A percentile compares a stretch with the other conserved stretches of the same genome.
Conservation (phyloP, 2,329 filamentous ascomycete genomes). For the Arthrobotrys sinensis region DNA sequence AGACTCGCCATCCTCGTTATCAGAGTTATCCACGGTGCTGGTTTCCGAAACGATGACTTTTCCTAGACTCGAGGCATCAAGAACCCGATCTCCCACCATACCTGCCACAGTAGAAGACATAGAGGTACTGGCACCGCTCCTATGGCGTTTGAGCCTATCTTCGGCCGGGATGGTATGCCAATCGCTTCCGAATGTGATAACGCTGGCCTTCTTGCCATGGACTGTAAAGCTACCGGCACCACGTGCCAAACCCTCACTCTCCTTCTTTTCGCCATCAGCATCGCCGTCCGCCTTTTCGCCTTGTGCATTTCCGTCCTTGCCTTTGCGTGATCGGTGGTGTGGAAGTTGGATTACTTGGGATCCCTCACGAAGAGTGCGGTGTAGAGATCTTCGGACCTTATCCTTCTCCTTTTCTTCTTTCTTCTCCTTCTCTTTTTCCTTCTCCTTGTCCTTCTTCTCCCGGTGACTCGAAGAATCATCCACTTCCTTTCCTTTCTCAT, state of each 20-base stretch:
- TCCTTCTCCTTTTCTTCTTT: conserved; percentile 66
- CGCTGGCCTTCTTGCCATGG: conserved; percentile 94
- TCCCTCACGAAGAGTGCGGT: conserved; percentile 88
- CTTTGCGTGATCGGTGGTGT: conserved; percentile 81
- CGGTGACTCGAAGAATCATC: conserved; percentile 66
- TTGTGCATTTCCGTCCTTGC: conserved; percentile 65
- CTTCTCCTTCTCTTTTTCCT: conserved; percentile 64
- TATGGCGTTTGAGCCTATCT: conserved; percentile 78
- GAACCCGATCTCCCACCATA: conserved; percentile 62
- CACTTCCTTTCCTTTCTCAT: conserved; percentile 65
- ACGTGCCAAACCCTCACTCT: conserved; percentile 79
- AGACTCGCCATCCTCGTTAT: conserved; percentile 33
- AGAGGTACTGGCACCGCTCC: conserved; percentile 49
- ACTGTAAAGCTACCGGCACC: conserved; percentile 92
- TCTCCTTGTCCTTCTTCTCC: conserved; percentile 65
- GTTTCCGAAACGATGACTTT: conserved; percentile 52
- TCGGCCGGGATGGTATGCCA: conserved; percentile 83
- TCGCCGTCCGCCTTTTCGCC: conserved; percentile 79
- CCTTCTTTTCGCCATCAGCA: conserved; percentile 72
- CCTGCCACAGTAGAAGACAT: conserved; percentile 29
- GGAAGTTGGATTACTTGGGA: conserved; percentile 73
- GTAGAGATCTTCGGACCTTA: conserved; percentile 86
- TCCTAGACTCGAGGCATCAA: conserved; percentile 46
- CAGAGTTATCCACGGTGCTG: conserved; percentile 45
- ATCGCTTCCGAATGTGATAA: conserved; percentile 96